These are phyloP conservation scores for Hygrophila difformis DNA, from an alignment of 257 asterid species.

Conservation along the genomic window DNA sequence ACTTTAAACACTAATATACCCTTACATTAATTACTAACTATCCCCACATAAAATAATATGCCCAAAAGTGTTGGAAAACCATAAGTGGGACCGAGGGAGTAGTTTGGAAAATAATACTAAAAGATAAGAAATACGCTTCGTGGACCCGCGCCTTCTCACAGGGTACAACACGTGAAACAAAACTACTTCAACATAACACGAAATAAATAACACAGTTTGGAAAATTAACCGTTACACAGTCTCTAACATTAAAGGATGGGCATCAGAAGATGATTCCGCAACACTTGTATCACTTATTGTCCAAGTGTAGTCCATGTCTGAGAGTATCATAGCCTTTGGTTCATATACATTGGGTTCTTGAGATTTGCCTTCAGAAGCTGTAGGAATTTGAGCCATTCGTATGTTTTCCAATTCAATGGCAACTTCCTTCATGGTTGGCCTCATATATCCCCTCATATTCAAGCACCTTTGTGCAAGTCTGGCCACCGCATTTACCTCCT, in stretches of 20 bases:
- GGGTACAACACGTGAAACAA: too few relatives aligned
- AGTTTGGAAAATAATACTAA: too few relatives aligned
- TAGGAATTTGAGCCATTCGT: slow-evolving; percentile 5
- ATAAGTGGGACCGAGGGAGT: too few relatives aligned
- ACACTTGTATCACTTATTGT: slow-evolving; percentile 4
- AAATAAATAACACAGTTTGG: too few relatives aligned
- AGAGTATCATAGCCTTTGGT: slow-evolving; percentile 1
- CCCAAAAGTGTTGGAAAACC: too few relatives aligned
- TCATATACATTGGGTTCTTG: too few relatives aligned
- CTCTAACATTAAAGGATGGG: background rate
- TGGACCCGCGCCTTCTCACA: too few relatives aligned
- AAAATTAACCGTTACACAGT: background rate
- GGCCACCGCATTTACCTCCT: slow-evolving; percentile 19
- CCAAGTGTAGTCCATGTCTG: slow-evolving; percentile 10
- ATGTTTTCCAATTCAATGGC: slow-evolving; percentile 27
- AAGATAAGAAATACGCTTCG: too few relatives aligned
- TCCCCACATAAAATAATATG: too few relatives aligned
- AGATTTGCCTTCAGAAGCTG: slow-evolving; percentile 15
- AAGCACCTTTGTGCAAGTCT: slow-evolving; percentile 23
- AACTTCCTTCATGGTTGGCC: slow-evolving; percentile 30
- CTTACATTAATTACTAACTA: too few relatives aligned
- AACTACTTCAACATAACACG: too few relatives aligned
- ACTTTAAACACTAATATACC: too few relatives aligned
- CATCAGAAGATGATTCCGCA: slow-evolving; percentile 3
- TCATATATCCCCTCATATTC: slow-evolving; percentile 23